These are phyloP conservation scores for Acorus calamus DNA, from an alignment of 106 monocot genomes.

Conservation along the genomic window DNA sequence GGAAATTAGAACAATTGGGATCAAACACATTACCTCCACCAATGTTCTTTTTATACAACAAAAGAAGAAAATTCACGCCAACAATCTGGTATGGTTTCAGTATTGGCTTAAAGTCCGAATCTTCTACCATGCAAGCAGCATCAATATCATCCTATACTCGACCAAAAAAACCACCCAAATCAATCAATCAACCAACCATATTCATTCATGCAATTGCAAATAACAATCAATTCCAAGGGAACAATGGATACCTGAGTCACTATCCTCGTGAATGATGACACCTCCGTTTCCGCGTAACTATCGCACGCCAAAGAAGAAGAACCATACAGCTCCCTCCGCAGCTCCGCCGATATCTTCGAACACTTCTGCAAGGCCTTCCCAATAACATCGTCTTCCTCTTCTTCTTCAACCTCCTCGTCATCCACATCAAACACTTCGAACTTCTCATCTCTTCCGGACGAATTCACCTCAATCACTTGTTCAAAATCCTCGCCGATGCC, in stretches of 20 bases:
- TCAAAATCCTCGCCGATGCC: slow-evolving; percentile 1
- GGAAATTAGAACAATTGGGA: background rate
- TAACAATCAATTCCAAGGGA: background rate
- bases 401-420: slow-evolving; percentile 6
- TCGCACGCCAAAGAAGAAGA: slow-evolving; percentile 39
- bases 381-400: slow-evolving; percentile 55
- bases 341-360: slow-evolving; percentile 48
- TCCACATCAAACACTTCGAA: background rate
- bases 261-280: slow-evolving; percentile 44
- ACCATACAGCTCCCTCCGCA: slow-evolving; percentile 77
- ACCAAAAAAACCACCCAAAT: background rate
- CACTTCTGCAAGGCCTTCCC: slow-evolving; percentile 84
- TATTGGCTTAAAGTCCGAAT: slow-evolving; percentile 50
- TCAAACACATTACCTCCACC: slow-evolving; percentile 62
- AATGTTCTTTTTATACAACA: slow-evolving; percentile 73
- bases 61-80: slow-evolving; percentile 90
- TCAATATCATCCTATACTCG: slow-evolving; percentile 62
- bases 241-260: slow-evolving; percentile 63
- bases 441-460: too few relatives aligned
- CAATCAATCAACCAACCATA: too few relatives aligned
- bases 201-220: background rate
- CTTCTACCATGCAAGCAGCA: slow-evolving; percentile 43
- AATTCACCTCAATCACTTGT: background rate
- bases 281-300: slow-evolving; percentile 74
- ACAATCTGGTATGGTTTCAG: slow-evolving; percentile 98